A percentile compares a stretch with the other conserved stretches of the same genome.
phyloP scores from a whole-genome alignment of 345 rosid genomes.

The Jatropha curcas region DNA sequence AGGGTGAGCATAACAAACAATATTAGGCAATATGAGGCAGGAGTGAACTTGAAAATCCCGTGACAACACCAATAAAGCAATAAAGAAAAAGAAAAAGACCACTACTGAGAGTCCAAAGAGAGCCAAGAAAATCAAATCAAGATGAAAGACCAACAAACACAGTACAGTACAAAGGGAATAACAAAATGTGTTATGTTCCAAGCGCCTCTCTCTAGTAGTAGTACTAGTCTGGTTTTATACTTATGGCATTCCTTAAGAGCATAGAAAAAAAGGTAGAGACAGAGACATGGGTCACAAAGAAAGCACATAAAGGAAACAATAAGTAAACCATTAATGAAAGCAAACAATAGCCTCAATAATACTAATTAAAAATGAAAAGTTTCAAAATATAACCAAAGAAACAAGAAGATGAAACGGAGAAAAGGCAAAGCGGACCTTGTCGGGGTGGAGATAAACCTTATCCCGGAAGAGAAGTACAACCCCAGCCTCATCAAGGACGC shows the following conservation, averaged over 20 bases:
- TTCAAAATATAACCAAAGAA: neutral
- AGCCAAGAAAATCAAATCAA: neutral
- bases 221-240: no score
- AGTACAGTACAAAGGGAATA: neutral
- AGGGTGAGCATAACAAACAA: neutral
- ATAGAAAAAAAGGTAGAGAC: no score
- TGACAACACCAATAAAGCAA: neutral
- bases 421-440: conserved; percentile 52
- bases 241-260: no score
- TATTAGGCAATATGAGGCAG: neutral
- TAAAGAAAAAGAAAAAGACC: neutral
- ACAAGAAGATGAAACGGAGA: neutral
- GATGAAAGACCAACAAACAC: neutral
- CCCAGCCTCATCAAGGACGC: conserved; percentile 85
- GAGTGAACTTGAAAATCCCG: neutral
- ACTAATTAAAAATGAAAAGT: no score
- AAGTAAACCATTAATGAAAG: no score
- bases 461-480: conserved; percentile 82
- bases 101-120: neutral
- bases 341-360: no score
- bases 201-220: no score
- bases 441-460: conserved; percentile 83
- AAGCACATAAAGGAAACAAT: no score
- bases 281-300: no score
- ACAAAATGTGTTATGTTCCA: neutral